Base-by-base conservation (phyloP, 2,329 filamentous ascomycete species). In the Ascochyta rabiei region DNA sequence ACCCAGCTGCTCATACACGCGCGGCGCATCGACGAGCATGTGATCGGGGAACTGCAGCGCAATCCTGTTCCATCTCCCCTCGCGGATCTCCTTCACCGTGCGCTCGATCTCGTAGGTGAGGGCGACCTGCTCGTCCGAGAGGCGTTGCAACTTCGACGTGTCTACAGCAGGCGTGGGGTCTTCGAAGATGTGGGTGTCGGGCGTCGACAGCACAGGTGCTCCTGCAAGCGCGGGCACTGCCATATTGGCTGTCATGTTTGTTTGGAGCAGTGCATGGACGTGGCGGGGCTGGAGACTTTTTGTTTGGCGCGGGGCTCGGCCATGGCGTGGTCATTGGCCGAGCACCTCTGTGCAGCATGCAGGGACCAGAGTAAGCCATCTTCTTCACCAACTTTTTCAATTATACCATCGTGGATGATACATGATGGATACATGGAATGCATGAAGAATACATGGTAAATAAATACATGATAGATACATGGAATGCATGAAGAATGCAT, bases 1-100 rank as follows among this genome's bases (percentile, higher is more conserved):
- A 50, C 79, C 80, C 58, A 96, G 76, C 0, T 86, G 79, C 48
- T 88, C 86, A 52, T 89, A 91, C 0, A 97, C 90, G 53, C 89
- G 83, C 5, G 91, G 89, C 8, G 90, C 91, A 80, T 99, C 92
- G 0, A 85, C 81, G 0, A 99, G 83, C 91, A 98, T 96, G 24
- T 88, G 83, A 76, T 99, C 95, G 0, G 95, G 93, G 65, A 99
- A 98, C 72, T 99, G 95, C n/a, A 99, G 79, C 1, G 92, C 95
- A 28, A 99, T 84, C 45, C 89, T 84, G 59, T 78, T 84, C 84
- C 91, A 96, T 73, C 82, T 82, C 38, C 86, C 89, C 5, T 81
- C 76, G n/a, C 81, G 80, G 41, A 99, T 89, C 74, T 96, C 90
- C 31, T 78, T 75, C 43, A 91, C 84, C 0, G 95, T 97, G 52